Evolutionary conservation across 208 protist species (phyloP).

Genomic region (Wallacemonas sp.): DNA sequence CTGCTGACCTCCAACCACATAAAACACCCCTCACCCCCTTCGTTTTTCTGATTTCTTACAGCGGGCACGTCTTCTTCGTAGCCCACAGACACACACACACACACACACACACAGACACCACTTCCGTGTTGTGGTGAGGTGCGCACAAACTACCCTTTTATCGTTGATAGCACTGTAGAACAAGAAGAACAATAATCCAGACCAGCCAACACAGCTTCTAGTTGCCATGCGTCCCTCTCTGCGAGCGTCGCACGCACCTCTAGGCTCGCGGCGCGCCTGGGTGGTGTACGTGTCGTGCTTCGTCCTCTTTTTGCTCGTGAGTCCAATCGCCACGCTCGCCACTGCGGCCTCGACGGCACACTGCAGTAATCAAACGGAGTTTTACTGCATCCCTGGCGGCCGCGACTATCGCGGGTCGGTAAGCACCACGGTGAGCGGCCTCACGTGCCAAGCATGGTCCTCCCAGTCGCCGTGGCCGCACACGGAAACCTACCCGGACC

Average conservation of each 20-base stretch:
- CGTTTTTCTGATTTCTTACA: no score
- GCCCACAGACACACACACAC: no score
- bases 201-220: no score
- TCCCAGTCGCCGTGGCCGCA: conserved; percentile 36
- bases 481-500: conserved; percentile 24
- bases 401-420: conserved; percentile 65
- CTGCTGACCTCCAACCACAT: no score
- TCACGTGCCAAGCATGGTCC: conserved; percentile 54
- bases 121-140: no score
- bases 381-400: conserved; percentile 43
- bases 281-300: background rate
- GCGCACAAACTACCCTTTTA: no score
- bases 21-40: no score
- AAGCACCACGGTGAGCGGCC: conserved; percentile 42
- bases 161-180: no score
- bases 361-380: conserved; percentile 27
- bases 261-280: background rate
- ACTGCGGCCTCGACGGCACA: conserved; percentile 8
- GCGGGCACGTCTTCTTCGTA: no score
- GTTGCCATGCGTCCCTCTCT: no score
- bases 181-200: no score
- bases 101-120: no score
- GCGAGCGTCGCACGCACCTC: background rate
- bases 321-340: background rate
- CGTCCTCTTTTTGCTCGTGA: background rate